Percentiles rank a stretch among this genome's conserved stretches.
These are phyloP conservation scores for Fusarium cicatricum DNA, from an alignment of 2,329 filamentous ascomycete species.

Conservation along the genomic window DNA sequence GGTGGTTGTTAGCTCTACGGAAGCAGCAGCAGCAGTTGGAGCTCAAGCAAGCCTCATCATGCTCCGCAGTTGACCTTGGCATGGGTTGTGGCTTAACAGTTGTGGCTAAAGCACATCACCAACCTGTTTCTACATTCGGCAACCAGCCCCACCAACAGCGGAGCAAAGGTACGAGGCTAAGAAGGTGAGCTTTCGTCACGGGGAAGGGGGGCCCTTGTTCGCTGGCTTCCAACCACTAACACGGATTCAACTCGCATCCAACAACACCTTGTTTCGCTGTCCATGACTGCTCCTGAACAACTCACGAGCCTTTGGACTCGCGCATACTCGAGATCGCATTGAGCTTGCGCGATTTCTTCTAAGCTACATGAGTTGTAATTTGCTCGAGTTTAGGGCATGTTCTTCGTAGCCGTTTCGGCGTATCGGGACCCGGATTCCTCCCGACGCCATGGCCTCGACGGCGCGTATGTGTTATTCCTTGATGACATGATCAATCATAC, in stretches of 20 bases:
- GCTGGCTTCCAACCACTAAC: constrained; percentile 18
- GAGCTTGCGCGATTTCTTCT: not conserved
- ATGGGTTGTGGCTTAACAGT: constrained; percentile 16
- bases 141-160: constrained; percentile 5
- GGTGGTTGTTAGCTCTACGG: constrained; percentile 19
- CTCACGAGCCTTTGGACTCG: constrained; percentile 14
- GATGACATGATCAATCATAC: not conserved
- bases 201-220: constrained; percentile 19
- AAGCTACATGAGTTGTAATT: constrained; percentile 2
- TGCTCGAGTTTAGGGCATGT: constrained; percentile 25
- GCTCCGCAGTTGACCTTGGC: constrained; percentile 25
- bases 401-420: constrained; percentile 21
- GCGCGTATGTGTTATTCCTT: constrained; percentile 37
- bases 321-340: constrained; percentile 22
- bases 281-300: constrained; percentile 6
- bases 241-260: constrained; percentile 20
- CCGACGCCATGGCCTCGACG: constrained; percentile 41
- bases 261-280: constrained; percentile 20
- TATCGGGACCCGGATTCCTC: constrained; percentile 29
- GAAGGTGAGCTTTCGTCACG: constrained; percentile 23
- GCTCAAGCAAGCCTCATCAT: constrained; percentile 17
- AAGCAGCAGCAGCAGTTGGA: constrained; percentile 6
- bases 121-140: not conserved
- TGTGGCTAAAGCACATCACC: not conserved
- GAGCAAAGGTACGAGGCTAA: constrained; percentile 4